Evolutionary conservation across 2,329 filamentous ascomycete genomes (phyloP), one percentile per base, ranked within the genome.

Genomic region (Colletotrichum falcatum): DNA sequence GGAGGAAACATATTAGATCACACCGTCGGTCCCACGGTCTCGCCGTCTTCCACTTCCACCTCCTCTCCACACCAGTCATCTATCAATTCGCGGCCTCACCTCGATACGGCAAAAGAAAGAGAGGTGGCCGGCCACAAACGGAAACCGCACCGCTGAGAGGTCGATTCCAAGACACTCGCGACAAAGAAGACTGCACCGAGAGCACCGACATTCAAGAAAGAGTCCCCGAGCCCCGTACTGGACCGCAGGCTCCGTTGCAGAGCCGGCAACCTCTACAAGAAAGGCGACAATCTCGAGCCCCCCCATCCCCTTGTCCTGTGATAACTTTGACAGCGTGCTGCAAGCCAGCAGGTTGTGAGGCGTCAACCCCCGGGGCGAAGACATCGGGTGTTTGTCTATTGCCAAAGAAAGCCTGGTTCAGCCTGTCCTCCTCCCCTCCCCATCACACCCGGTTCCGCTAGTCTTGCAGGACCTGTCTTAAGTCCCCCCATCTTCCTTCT

Each of bases 121-220:
- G 84, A 83, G 84, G 83, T 85, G 82, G 83, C 74, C 80, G 76
- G 74, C 76, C 75, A 81, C 84, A 87, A 86, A 85, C 84, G 82
- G 77, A 77, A 74, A 73, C 72, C 77, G 80, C 77, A 79, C 66
- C 77, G 77, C 78, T 78, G 78, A 82, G 77, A 81, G 78, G 79
- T 80, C 83, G 82, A 84, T 83, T 85, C 82, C 83, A 81, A 84
- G 83, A 84, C 81, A 82, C 74, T 37, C 74, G 76, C 77, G 79
- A 86, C 84, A 86, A 86, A 86, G 84, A 78, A 77, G 74, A 76
- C 78, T 70, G 78, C 79, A 77, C 81, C 82, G 82, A 85, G 82
- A 83, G 80, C 77, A 75, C 76, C 75, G 75, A 76, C 74, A 70
- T 39, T 55, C 61, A 63, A 49, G 49, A 16, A 44, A 51, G 20